Evolutionary conservation across 1,284 basidiomycete genomes (phyloP), one percentile per base, ranked within the genome.

Genomic region (Ceratobasidium sp.): DNA sequence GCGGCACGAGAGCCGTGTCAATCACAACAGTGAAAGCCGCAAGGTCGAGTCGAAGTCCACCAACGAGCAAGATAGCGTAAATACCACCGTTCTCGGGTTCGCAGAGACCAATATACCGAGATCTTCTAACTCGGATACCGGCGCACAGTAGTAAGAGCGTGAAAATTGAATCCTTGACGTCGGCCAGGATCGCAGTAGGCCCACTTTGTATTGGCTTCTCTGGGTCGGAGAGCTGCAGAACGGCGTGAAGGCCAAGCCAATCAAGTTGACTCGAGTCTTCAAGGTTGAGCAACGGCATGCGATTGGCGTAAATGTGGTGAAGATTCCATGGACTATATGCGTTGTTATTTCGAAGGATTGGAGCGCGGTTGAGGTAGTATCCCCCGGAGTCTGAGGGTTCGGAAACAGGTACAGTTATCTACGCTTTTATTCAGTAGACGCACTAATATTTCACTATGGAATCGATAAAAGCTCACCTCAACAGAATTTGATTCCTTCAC

Each of bases 281-380:
- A 78, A 12, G 33, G 61, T 80, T 38, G 17, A 84, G 66, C 23
- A 75, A 28, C 0, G 84, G 84, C 20, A 83, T 76, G 2, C 78
- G 65, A 10, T 78, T 73, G 1, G 85, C 77, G 61, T 82, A 80
- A 33, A 85, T 33, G 44, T 81, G 81, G 70, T 84, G 84, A 10
- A 85, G 78, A 61, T 81, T 83, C 84, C 84, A 85, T 20, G 84
- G 77, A 1, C 62, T 52, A 20, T 28, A 52, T 15, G 7, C 26
- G 7, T 44, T 13, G 0, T 20, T 7, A 1, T 33, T 33, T 33
- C 28, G 66, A 10, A 68, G 48, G 10, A 81, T 69, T 0, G 85
- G 84, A 78, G 87, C 86, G 42, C 81, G 85, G 68, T 85, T 84
- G 23, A 84, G 61, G 3, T 82, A 74, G 23, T 79, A 73, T 5